Base-by-base conservation (phyloP, 805 yeast species). In the Candida awuae region DNA sequence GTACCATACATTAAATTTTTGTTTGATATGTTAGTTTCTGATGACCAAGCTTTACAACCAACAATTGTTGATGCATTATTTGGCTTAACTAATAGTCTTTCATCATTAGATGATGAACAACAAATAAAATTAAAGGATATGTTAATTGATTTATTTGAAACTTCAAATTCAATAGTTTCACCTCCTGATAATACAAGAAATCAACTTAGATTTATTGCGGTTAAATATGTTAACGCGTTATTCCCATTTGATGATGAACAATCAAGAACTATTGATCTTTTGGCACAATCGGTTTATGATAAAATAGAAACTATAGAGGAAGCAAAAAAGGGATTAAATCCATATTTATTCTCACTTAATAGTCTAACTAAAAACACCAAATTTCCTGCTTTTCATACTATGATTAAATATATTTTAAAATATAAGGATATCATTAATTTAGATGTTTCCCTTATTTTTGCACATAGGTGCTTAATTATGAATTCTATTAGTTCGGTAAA, bases 221-320 rank as follows among this genome's bases (percentile, higher is more conserved):
- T 84, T 15, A 80, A 84, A 50, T 85, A 62, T 46, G 61, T 77
- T 18, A 80, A 81, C 42, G 63, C 77, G 12, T 64, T 80, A 0
- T 80, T 77, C 50, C 75, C 80, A 0, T 86, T 86, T 47, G 51
- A 65, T 38, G 87, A 85, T 54, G 54, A 82, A 0, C 73, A 73
- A 26, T 84, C 88, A 0, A 65, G 96, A 42, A 50, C 73, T 33
- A 61, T 85, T 28, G 79, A 86, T 52, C 57, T 87, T 15, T 55
- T 80, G 33, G 95, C 12, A 58, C 84, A 5, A 61, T 73, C 16
- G 52, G 43, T 68, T 10, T 57, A 55, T 2, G 83, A 83, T 23
- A 68, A 80, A 40, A 67, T 84, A 2, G 95, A 85, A 48, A 76
- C 84, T 0, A 64, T 80, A 3, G 94, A 86, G 51, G 96, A 86